Evolutionary conservation across 768 basidiomycete genomes (phyloP).

Genomic region (Auriscalpium microsporum): DNA sequence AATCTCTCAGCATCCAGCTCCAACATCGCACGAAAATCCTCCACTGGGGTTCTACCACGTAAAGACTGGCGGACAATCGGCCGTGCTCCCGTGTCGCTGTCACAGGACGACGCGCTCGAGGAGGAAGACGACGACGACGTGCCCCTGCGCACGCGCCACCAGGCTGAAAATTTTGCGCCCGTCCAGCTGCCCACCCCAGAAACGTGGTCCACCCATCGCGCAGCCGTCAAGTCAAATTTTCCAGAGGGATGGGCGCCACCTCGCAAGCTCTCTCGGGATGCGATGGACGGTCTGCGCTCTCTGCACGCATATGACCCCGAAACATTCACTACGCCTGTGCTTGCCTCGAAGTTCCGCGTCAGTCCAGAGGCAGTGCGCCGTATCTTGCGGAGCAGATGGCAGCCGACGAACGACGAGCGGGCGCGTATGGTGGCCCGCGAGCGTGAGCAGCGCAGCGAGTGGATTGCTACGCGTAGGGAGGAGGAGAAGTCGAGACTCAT

Average conservation of each 20-base stretch:
- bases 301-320: slow-evolving; percentile 36
- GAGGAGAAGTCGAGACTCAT: background rate
- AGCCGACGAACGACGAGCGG: slow-evolving; percentile 26
- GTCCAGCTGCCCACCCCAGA: slow-evolving; percentile 16
- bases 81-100: background rate
- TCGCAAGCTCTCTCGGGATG: slow-evolving; percentile 41
- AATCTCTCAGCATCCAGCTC: slow-evolving; percentile 1
- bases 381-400: slow-evolving; percentile 39
- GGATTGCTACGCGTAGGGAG: slow-evolving; percentile 12
- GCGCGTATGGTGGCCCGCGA: slow-evolving; percentile 23
- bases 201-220: slow-evolving; percentile 22
- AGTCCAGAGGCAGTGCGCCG: slow-evolving; percentile 44
- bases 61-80: slow-evolving; percentile 11
- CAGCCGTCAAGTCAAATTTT: slow-evolving; percentile 25
- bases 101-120: background rate
- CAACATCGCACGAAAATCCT: background rate
- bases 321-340: slow-evolving; percentile 30
- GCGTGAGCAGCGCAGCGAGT: slow-evolving; percentile 16
- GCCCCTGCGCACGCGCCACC: slow-evolving; percentile 4
- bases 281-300: slow-evolving; percentile 41
- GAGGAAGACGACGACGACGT: background rate
- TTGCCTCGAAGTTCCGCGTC: slow-evolving; percentile 40
- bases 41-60: background rate
- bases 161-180: slow-evolving; percentile 10
- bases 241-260: slow-evolving; percentile 43